phyloP scores from a whole-genome alignment of 2,329 filamentous ascomycete genomes.

The Coniochaeta pulveracea region DNA sequence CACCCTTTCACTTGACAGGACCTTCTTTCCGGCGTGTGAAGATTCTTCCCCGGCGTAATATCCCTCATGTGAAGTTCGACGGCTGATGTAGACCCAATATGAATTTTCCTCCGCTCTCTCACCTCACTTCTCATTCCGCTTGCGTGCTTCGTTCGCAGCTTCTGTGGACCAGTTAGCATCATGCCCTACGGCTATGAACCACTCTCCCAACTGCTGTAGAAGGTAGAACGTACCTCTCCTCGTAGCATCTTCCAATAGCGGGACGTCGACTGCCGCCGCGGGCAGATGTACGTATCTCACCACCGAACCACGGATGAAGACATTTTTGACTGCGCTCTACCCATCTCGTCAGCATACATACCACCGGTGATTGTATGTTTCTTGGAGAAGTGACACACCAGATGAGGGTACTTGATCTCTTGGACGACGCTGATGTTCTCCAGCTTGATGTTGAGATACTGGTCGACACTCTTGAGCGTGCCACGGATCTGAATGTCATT shows the following conservation, averaged over 20 bases:
- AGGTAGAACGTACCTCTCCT: constrained; percentile 54
- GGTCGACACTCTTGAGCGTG: constrained; percentile 92
- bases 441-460: constrained; percentile 98
- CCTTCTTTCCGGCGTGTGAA: too few relatives aligned
- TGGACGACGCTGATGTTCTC: constrained; percentile 91
- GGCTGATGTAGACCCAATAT: too few relatives aligned
- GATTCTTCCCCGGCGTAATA: too few relatives aligned
- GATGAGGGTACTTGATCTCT: constrained; percentile 86
- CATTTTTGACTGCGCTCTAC: constrained; percentile 75
- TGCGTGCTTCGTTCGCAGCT: constrained; percentile 45
- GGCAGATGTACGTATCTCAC: constrained; percentile 89
- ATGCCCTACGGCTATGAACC: neutral
- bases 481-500: constrained; percentile 97
- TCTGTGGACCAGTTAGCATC: constrained; percentile 24
- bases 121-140: constrained; percentile 33
- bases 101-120: neutral
- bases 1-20: too few relatives aligned
- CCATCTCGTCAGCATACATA: neutral
- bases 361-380: too few relatives aligned
- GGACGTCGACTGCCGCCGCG: constrained; percentile 70
- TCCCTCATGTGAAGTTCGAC: too few relatives aligned
- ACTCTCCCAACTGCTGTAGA: too few relatives aligned
- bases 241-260: constrained; percentile 81
- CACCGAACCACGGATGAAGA: constrained; percentile 89
- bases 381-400: constrained; percentile 39